phyloP scores from a whole-genome alignment of 2,329 filamentous ascomycete species.

The Alternaria angustiovoidea region DNA sequence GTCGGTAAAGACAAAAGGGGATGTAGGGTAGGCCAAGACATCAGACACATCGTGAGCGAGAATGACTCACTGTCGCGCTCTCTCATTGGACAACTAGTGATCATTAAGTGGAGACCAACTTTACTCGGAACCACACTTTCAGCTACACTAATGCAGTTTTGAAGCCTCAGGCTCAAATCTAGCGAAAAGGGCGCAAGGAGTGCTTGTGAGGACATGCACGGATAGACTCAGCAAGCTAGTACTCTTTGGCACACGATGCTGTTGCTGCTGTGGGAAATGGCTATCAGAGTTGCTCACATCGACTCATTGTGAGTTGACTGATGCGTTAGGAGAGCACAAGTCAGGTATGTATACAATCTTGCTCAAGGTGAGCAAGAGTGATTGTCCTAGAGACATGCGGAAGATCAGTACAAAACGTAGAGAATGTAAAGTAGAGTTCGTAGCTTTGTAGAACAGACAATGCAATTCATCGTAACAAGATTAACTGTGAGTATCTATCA shows the following conservation, averaged over 20 bases:
- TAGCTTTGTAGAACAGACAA: constrained; percentile 10
- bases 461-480: constrained; percentile 11
- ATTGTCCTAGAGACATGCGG: background rate
- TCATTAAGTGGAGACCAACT: background rate
- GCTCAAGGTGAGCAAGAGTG: constrained; percentile 8
- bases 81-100: constrained; percentile 9
- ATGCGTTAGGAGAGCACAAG: background rate
- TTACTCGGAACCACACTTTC: background rate
- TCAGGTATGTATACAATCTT: background rate
- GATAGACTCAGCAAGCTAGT: background rate
- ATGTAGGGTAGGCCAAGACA: constrained; percentile 3
- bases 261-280: background rate
- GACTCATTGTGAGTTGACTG: constrained; percentile 15
- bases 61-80: constrained; percentile 25
- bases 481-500: constrained; percentile 19
- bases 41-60: constrained; percentile 19
- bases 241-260: background rate
- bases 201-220: background rate
- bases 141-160: background rate
- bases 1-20: background rate
- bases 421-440: background rate
- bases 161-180: constrained; percentile 1
- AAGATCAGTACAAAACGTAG: background rate
- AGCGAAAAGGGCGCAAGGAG: constrained; percentile 1
- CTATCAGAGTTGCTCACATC: background rate